Percentiles rank a stretch among this genome's conserved stretches.
phyloP scores from a whole-genome alignment of 352 stramenopile species.

The Phytopythium delawarense region DNA sequence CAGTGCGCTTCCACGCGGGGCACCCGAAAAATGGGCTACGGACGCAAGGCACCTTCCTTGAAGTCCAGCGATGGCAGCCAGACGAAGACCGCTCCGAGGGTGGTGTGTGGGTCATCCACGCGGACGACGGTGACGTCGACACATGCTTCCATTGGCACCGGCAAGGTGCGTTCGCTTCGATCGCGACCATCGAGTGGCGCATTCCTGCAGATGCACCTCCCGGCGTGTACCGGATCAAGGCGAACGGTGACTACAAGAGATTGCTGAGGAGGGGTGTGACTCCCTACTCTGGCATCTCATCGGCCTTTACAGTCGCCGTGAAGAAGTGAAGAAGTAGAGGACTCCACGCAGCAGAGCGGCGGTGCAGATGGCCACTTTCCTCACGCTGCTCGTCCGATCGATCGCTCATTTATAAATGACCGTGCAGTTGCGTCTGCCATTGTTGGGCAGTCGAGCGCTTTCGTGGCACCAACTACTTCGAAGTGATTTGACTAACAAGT shows the following conservation, averaged over 20 bases:
- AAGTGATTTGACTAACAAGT: neutral
- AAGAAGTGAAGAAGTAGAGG: conserved; percentile 1
- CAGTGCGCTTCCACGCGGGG: conserved; percentile 61
- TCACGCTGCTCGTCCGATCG: neutral
- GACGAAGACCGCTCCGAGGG: conserved; percentile 27
- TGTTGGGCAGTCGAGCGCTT: neutral
- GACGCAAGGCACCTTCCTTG: conserved; percentile 72
- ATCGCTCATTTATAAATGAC: neutral
- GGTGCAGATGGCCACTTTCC: neutral
- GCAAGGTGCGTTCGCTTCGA: conserved; percentile 59
- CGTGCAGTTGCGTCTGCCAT: neutral
- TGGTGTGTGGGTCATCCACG: conserved; percentile 67
- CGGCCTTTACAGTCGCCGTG: conserved; percentile 39
- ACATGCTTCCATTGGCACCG: conserved; percentile 79
- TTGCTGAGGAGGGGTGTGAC: conserved; percentile 44
- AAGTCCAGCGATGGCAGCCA: conserved; percentile 65
- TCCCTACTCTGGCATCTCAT: conserved; percentile 57
- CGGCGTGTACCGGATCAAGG: conserved; percentile 71
- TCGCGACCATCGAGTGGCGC: conserved; percentile 67
- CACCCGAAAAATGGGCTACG: conserved; percentile 83
- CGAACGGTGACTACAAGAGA: conserved; percentile 76
- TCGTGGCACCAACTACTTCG: neutral
- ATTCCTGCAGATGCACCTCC: conserved; percentile 41
- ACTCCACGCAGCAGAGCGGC: neutral
- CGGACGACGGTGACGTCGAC: conserved; percentile 66